These are phyloP conservation scores for Dillenia suffruticosa DNA, from an alignment of 164 flowering plant genomes.

Conservation along the genomic window DNA sequence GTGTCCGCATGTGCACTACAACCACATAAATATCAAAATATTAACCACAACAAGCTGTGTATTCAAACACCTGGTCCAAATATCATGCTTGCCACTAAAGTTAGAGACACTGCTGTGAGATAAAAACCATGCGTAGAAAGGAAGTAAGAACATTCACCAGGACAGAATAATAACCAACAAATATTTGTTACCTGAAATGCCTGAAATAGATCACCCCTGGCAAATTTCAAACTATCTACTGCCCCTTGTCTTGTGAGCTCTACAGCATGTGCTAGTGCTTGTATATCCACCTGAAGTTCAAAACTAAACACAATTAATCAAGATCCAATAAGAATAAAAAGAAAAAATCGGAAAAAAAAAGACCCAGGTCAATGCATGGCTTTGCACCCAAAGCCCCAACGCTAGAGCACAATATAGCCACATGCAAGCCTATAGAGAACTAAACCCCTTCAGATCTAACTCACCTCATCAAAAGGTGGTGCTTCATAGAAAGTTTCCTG, in stretches of 20 bases:
- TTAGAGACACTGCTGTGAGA: too few relatives aligned
- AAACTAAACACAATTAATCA: slow-evolving; percentile 5
- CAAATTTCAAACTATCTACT: slow-evolving; percentile 84
- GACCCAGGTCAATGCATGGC: too few relatives aligned
- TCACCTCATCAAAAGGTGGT: slow-evolving; percentile 97
- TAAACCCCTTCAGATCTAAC: slow-evolving; percentile 1
- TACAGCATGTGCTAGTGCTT: slow-evolving; percentile 99
- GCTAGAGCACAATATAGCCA: too few relatives aligned
- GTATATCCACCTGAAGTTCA: slow-evolving; percentile 79
- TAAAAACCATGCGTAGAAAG: too few relatives aligned
- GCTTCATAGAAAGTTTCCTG: slow-evolving; percentile 72
- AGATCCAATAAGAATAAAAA: not conserved
- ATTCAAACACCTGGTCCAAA: too few relatives aligned
- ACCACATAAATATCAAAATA: too few relatives aligned
- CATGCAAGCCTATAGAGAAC: too few relatives aligned
- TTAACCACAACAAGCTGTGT: too few relatives aligned
- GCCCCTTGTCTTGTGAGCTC: slow-evolving; percentile 98
- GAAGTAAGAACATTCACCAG: too few relatives aligned
- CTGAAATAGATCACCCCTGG: slow-evolving; percentile 78
- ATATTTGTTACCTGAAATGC: slow-evolving; percentile 77
- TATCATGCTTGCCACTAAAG: too few relatives aligned
- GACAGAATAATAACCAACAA: too few relatives aligned
- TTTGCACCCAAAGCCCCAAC: not conserved
- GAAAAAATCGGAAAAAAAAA: not conserved
- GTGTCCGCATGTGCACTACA: too few relatives aligned